Evolutionary conservation across 2,329 filamentous ascomycete genomes (phyloP).

Genomic region (Hypoxylon sp.): DNA sequence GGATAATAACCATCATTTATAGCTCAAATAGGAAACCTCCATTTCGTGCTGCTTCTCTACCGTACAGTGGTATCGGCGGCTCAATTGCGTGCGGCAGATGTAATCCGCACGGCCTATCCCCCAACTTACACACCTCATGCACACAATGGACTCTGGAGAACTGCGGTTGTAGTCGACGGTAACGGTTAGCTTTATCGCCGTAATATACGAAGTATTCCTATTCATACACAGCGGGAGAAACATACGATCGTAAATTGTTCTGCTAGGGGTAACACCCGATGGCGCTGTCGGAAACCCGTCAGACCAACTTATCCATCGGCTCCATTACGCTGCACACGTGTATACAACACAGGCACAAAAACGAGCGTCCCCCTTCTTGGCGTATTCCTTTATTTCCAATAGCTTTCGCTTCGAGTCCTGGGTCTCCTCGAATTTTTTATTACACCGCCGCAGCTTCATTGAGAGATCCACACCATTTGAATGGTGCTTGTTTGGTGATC

Average conservation of each 20-base stretch:
- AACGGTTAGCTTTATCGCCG: not conserved
- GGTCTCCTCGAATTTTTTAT: conserved; percentile 5
- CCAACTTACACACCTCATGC: not conserved
- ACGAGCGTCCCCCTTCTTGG: not conserved
- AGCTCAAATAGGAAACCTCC: conserved; percentile 38
- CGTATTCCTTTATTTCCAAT: conserved; percentile 7
- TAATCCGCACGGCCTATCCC: not conserved
- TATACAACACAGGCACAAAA: conserved; percentile 11
- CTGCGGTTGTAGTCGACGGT: too few species aligned
- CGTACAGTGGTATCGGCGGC: not conserved
- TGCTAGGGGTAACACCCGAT: conserved; percentile 40
- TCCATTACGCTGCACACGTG: conserved; percentile 15
- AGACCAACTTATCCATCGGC: conserved; percentile 14
- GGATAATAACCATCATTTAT: conserved; percentile 36
- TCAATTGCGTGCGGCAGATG: not conserved
- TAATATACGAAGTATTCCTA: conserved; percentile 17
- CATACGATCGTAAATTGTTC: conserved; percentile 25
- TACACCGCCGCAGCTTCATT: too few species aligned
- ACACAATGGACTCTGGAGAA: too few species aligned
- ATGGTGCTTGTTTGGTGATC: too few species aligned
- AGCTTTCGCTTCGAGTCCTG: not conserved
- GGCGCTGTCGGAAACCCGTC: conserved; percentile 33
- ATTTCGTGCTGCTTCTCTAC: conserved; percentile 18
- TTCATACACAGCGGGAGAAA: conserved; percentile 27
- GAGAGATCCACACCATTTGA: too few species aligned